Base-by-base conservation (phyloP, 169 alveolate species). In the Eimeria nieschulzi region DNA sequence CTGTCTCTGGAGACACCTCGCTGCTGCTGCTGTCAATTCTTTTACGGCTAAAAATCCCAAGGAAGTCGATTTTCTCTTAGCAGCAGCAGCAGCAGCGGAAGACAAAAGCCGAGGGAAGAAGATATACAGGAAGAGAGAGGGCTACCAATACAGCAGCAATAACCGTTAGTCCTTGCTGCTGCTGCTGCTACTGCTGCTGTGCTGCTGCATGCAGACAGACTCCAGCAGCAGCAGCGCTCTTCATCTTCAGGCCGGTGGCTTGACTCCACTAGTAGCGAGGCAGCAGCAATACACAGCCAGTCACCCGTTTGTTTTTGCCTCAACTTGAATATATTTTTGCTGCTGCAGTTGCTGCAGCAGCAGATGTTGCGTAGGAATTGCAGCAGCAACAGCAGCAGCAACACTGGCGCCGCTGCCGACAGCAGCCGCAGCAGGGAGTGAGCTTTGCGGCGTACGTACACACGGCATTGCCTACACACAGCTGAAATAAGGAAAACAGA, bases 121-220 rank as follows among this genome's bases (percentile, higher is more conserved):
- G 66, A 59, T 59, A 76, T 21, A 23, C 10, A 21, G 51, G 25
- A 8, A 54, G 5, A 10, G 8, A 21, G 0, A n/a, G 39, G 21
- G 1, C 21, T 59, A 59, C 0, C 66, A 33, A 33, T 33, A 33
- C 46, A 33, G 46, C 46, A 33, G 46, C 46, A 33, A 33, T 33
- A 13, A 71, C 2, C 19, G 19, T 46, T 46, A 8, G 61, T 76
- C 68, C 51, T 19, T 39, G 68, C 70, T 76, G 85, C 70, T 76
- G 85, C 70, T 76, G 68, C 85, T 54, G 68, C 53, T 76, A 68
- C 68, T 51, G 53, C 85, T 51, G 80, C 56, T 26, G n/a, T n/a
- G 53, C 78, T 15, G 83, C 83, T 46, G 13, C 63, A 19, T 73
- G 70, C 71, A 76, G 19, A 66, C 85, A 21, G 7, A 15, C 78